These are phyloP conservation scores for Tricholoma flavovirens DNA, from an alignment of 768 basidiomycete species.

Conservation along the genomic window DNA sequence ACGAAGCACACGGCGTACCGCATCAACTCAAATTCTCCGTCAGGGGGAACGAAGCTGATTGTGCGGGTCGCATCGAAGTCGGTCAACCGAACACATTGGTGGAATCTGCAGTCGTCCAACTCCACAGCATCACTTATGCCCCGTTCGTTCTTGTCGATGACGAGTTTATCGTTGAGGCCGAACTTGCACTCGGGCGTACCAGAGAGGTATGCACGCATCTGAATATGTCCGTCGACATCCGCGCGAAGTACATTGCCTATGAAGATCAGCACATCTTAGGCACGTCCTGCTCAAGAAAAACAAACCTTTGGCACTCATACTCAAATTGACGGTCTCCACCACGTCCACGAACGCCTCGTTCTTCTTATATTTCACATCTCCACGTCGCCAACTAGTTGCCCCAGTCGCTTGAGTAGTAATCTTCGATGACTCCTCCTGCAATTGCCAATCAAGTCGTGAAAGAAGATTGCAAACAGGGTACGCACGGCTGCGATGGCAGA, in stretches of 20 bases:
- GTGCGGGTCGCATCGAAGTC: constrained; percentile 93
- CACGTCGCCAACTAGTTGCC: constrained; percentile 90
- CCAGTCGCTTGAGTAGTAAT: constrained; percentile 98
- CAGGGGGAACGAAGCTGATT: constrained; percentile 96
- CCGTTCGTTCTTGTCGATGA: constrained; percentile 81
- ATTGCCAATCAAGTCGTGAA: constrained; percentile 1
- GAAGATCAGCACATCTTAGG: constrained; percentile 1
- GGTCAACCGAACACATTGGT: constrained; percentile 93
- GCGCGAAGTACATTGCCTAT: constrained; percentile 86
- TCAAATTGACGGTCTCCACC: constrained; percentile 91
- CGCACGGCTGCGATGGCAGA: constrained; percentile 78
- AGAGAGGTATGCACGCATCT: constrained; percentile 95
- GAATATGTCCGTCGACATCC: constrained; percentile 95
- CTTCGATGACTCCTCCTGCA: constrained; percentile 92
- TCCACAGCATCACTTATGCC: constrained; percentile 80
- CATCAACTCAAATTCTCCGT: constrained; percentile 99
- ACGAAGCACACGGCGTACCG: constrained; percentile 41
- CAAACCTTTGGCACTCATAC: constrained; percentile 95
- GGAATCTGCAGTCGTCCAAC: constrained; percentile 96
- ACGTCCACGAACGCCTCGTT: constrained; percentile 99
- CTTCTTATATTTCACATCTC: constrained; percentile 98
- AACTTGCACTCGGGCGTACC: constrained; percentile 99
- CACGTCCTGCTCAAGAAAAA: neutral
- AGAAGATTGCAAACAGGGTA: neutral
- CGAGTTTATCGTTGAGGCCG: constrained; percentile 96